Conservation (phyloP, 1,284 basidiomycete genomes). For the Melampsora occidentalis region DNA sequence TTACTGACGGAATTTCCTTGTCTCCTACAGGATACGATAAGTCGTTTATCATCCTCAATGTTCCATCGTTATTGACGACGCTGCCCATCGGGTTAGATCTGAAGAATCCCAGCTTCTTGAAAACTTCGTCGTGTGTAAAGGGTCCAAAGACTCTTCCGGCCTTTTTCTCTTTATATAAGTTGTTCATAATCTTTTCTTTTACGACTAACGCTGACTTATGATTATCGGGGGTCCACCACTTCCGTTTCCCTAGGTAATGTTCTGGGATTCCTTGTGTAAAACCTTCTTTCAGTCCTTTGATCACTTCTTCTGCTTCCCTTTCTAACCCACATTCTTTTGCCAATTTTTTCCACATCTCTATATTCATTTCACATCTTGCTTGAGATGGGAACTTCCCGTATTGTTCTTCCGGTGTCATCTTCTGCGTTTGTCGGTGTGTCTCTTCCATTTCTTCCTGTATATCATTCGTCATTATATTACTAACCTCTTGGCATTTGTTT, state of each 20-base stretch:
- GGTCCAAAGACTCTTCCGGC: constrained; percentile 3
- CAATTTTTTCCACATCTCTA: not conserved
- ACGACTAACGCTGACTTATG: too few relatives aligned
- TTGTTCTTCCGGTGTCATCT: too few relatives aligned
- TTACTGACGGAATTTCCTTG: not conserved
- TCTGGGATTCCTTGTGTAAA: constrained; percentile 13
- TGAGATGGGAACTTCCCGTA: not conserved
- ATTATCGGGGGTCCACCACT: too few relatives aligned
- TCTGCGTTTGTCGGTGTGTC: too few relatives aligned
- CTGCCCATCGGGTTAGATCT: constrained; percentile 4
- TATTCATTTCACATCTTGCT: not conserved
- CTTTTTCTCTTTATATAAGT: too few relatives aligned
- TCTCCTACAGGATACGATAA: too few relatives aligned
- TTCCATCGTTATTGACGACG: constrained; percentile 11
- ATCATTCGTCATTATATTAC: too few relatives aligned
- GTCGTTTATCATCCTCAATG: too few relatives aligned
- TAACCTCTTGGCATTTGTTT: too few relatives aligned
- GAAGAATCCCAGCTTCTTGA: not conserved
- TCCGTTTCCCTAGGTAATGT: not conserved
- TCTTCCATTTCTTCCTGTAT: too few relatives aligned
- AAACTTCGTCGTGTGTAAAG: not conserved
- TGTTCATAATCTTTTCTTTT: too few relatives aligned
- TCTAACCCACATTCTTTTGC: not conserved
- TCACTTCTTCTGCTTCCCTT: not conserved
- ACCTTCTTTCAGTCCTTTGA: not conserved